Evolutionary conservation across 2,329 filamentous ascomycete genomes (phyloP).

Genomic region (Penicillium palitans): DNA sequence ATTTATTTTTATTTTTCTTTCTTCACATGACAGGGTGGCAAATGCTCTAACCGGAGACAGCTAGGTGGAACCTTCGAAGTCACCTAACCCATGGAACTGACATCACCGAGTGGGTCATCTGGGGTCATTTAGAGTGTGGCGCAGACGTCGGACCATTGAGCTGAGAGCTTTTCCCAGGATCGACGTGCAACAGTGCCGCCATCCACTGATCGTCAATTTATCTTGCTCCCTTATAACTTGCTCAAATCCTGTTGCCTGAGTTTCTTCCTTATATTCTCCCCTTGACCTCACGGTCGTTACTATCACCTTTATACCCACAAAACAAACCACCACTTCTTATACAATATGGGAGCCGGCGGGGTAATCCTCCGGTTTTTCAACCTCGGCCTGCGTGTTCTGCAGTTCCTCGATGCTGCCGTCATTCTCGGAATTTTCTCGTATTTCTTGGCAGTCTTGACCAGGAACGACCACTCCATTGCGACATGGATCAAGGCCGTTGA

Average conservation of each 20-base stretch:
- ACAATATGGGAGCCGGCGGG: slow-evolving; percentile 60
- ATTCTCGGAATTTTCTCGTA: slow-evolving; percentile 80
- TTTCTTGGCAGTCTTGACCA: slow-evolving; percentile 72
- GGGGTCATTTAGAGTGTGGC: slow-evolving; percentile 9
- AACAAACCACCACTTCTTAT: background rate
- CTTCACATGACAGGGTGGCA: slow-evolving; percentile 6
- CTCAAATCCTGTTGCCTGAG: slow-evolving; percentile 13
- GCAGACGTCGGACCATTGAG: slow-evolving; percentile 4
- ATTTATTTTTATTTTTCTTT: background rate
- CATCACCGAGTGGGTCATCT: slow-evolving; percentile 4
- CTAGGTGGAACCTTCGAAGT: background rate
- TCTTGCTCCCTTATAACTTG: slow-evolving; percentile 8
- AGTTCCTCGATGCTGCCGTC: slow-evolving; percentile 71
- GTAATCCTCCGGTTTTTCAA: slow-evolving; percentile 68
- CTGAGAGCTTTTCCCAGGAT: background rate
- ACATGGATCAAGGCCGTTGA: slow-evolving; percentile 71
- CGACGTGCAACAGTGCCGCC: background rate
- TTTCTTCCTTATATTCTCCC: slow-evolving; percentile 5
- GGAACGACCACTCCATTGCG: slow-evolving; percentile 64
- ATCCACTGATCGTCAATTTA: slow-evolving; percentile 13
- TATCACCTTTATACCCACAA: background rate
- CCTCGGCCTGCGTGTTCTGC: slow-evolving; percentile 70
- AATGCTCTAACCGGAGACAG: background rate
- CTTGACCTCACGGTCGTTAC: background rate
- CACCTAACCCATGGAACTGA: slow-evolving; percentile 1